Conservation (phyloP, 257 asterid genomes). For the Nicotiana knightiana region DNA sequence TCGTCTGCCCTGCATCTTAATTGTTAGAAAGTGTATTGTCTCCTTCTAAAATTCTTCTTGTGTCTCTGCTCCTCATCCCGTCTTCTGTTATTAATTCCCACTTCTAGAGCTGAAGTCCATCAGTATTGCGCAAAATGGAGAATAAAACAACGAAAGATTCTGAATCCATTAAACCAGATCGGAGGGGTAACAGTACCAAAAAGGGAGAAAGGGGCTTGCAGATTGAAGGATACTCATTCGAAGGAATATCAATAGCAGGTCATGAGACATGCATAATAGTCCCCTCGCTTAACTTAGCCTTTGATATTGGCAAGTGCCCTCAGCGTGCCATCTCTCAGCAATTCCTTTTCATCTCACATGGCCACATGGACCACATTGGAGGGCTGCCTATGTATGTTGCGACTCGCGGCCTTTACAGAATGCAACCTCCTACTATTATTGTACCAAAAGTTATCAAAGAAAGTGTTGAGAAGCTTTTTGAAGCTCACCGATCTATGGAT, state of each 20-base stretch:
- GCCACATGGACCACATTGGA: conserved; percentile 98
- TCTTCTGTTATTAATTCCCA: not conserved
- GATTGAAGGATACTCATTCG: conserved; percentile 63
- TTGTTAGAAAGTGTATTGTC: not conserved
- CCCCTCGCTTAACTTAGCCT: conserved; percentile 74
- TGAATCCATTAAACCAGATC: conserved; percentile 3
- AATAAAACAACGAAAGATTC: not conserved
- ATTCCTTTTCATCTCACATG: conserved; percentile 94
- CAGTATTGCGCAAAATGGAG: not conserved
- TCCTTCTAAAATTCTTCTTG: not conserved
- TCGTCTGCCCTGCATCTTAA: not conserved
- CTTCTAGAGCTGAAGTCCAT: not conserved
- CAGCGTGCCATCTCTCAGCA: conserved; percentile 90
- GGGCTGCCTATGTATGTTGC: conserved; percentile 98
- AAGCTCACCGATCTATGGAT: conserved; percentile 94
- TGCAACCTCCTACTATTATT: conserved; percentile 78
- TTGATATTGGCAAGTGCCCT: conserved; percentile 96
- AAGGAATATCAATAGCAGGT: conserved; percentile 90
- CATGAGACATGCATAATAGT: conserved; percentile 87
- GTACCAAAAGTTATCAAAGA: conserved; percentile 75
- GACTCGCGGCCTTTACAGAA: conserved; percentile 73
- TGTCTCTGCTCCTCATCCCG: no score
- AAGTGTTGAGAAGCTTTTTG: conserved; percentile 79
- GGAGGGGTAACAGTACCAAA: conserved; percentile 23
- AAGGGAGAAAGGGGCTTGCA: conserved; percentile 48